Percentiles rank a stretch among this genome's conserved stretches.
These are phyloP conservation scores for Cystobasidiopsis lactophilus DNA, from an alignment of 768 basidiomycete genomes.

Conservation along the genomic window DNA sequence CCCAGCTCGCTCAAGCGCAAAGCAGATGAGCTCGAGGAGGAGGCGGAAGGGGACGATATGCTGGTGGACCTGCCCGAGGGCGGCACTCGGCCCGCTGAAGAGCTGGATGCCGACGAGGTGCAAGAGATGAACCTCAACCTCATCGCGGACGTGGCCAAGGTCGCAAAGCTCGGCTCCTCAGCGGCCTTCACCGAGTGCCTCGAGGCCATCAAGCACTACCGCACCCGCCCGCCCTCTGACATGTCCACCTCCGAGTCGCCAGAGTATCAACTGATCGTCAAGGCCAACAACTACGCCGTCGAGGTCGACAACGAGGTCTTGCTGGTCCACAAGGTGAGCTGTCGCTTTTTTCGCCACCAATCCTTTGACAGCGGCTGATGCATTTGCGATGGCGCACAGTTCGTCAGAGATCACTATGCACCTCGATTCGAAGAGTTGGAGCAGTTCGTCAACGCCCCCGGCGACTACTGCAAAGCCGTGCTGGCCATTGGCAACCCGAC, in stretches of 20 bases:
- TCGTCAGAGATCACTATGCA: constrained; percentile 92
- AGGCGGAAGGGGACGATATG: not conserved
- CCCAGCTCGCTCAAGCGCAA: constrained; percentile 4
- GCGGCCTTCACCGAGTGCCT: constrained; percentile 72
- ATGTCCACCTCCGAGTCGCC: constrained; percentile 70
- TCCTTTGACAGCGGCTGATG: not conserved
- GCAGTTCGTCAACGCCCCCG: constrained; percentile 73
- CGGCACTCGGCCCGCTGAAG: constrained; percentile 80
- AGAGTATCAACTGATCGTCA: constrained; percentile 87
- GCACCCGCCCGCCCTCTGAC: constrained; percentile 50
- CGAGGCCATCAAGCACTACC: constrained; percentile 73
- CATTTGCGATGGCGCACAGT: constrained; percentile 34
- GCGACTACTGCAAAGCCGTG: constrained; percentile 79
- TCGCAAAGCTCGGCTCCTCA: constrained; percentile 73
- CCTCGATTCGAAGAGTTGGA: constrained; percentile 91
- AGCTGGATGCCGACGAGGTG: constrained; percentile 81
- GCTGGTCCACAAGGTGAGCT: constrained; percentile 69
- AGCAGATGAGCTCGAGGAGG: constrained; percentile 1
- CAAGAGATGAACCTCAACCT: constrained; percentile 73
- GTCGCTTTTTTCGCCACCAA: too few species aligned
- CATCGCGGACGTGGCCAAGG: constrained; percentile 63
- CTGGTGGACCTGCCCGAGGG: constrained; percentile 30
- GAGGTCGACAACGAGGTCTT: constrained; percentile 97
- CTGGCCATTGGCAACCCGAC: constrained; percentile 62
- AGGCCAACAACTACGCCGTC: constrained; percentile 91